Conservation (phyloP, 2,329 filamentous ascomycete species). For the Zymoseptoria pseudotritici region DNA sequence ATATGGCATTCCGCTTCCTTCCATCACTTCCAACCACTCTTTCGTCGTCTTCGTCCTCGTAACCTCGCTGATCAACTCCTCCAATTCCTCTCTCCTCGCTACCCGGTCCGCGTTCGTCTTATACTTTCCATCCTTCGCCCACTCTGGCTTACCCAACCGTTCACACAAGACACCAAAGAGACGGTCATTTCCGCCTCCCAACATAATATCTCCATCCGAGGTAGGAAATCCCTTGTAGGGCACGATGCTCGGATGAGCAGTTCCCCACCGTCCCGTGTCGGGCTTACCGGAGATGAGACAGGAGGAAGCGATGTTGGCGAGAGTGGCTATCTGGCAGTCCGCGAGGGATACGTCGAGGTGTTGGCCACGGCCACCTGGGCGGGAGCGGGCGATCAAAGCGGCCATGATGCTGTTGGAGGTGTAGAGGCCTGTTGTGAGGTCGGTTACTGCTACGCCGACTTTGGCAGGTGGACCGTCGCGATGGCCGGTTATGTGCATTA, state of each 20-base stretch:
- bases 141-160: constrained; percentile 50
- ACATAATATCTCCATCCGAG: constrained; percentile 53
- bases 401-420: constrained; percentile 95
- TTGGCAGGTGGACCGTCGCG: constrained; percentile 89
- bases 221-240: constrained; percentile 80
- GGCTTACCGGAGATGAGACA: constrained; percentile 80
- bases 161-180: constrained; percentile 55
- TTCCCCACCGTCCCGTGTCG: constrained; percentile 89
- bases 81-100: constrained; percentile 66
- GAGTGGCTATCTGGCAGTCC: constrained; percentile 88
- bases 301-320: constrained; percentile 93
- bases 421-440: constrained; percentile 90
- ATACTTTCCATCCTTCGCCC: constrained; percentile 50
- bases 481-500: constrained; percentile 96
- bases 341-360: constrained; percentile 87
- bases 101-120: constrained; percentile 54
- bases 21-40: constrained; percentile 79
- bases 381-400: constrained; percentile 67
- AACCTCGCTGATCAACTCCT: constrained; percentile 67
- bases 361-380: constrained; percentile 67
- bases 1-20: constrained; percentile 90
- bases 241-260: constrained; percentile 96
- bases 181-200: constrained; percentile 58
- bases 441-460: constrained; percentile 93
- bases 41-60: constrained; percentile 71